Evolutionary conservation across 169 alveolate species (phyloP).

Genomic region (Toxoplasma gondii): DNA sequence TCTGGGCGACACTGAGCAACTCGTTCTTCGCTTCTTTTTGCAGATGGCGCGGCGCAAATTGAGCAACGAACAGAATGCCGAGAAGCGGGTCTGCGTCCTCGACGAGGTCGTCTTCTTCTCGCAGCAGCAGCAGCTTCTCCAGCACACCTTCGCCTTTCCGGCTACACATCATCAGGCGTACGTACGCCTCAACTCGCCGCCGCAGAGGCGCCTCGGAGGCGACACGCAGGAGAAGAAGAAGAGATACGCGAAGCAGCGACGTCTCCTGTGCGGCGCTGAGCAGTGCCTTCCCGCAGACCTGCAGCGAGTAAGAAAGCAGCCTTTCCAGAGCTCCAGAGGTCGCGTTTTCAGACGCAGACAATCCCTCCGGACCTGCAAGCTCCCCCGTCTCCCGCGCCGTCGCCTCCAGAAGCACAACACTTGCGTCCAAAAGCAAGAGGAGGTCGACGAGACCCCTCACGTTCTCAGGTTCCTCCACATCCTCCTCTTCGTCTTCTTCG

Average conservation of each 20-base stretch:
- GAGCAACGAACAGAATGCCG: background rate
- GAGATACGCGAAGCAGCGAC: background rate
- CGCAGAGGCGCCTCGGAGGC: background rate
- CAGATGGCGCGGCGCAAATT: background rate
- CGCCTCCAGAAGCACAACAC: background rate
- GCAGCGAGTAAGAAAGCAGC: background rate
- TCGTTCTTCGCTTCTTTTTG: background rate
- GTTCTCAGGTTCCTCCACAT: background rate
- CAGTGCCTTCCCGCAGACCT: background rate
- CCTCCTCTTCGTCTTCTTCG: background rate
- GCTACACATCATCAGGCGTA: background rate
- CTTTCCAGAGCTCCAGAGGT: background rate
- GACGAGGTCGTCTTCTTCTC: background rate
- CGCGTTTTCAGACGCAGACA: background rate
- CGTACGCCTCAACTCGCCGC: background rate
- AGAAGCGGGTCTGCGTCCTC: slow-evolving; percentile 8
- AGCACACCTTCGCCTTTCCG: background rate
- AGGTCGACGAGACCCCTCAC: background rate
- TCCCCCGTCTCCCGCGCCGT: background rate
- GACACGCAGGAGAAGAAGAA: background rate
- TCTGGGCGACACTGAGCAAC: background rate
- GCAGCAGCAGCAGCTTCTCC: background rate
- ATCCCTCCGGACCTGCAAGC: background rate
- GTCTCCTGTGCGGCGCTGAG: background rate
- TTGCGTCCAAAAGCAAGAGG: background rate